Evolutionary conservation across 2,329 filamentous ascomycete genomes (phyloP).

Genomic region (Colletotrichum salicis): DNA sequence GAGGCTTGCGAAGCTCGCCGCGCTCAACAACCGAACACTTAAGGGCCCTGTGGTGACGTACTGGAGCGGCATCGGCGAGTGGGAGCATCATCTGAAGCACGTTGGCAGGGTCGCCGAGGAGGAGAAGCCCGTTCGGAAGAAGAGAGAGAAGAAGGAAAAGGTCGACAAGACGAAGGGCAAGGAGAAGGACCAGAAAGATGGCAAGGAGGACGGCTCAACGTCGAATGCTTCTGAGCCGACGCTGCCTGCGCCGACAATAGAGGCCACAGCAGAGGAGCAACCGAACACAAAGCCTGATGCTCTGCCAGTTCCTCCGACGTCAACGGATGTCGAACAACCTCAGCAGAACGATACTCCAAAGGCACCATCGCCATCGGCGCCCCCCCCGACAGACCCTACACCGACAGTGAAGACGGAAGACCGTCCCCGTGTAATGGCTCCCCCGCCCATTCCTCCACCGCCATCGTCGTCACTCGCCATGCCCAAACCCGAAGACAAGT

Average conservation of each 20-base stretch:
- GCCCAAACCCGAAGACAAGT: constrained; percentile 40
- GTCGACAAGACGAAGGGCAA: constrained; percentile 48
- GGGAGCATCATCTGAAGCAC: constrained; percentile 78
- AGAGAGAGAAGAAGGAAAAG: constrained; percentile 64
- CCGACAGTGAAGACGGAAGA: constrained; percentile 26
- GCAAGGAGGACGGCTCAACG: constrained; percentile 33
- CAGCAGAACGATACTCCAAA: neutral
- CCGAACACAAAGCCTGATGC: neutral
- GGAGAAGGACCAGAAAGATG: constrained; percentile 39
- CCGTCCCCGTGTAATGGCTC: constrained; percentile 18
- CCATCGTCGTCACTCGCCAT: constrained; percentile 36
- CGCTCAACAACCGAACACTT: constrained; percentile 85
- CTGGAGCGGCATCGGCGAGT: constrained; percentile 91
- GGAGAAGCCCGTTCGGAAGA: constrained; percentile 65
- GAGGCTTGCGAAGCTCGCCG: constrained; percentile 83
- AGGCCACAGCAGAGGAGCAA: neutral
- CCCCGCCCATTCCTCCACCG: constrained; percentile 31
- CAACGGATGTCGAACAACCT: neutral
- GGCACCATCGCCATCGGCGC: neutral
- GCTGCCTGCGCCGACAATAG: neutral
- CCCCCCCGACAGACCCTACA: neutral
- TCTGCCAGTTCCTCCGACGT: neutral
- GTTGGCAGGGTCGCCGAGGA: constrained; percentile 75
- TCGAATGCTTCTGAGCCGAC: constrained; percentile 24
- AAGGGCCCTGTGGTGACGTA: constrained; percentile 90